Percentiles rank a stretch among this genome's conserved stretches.
These are phyloP conservation scores for Groenewaldozyma sp. DNA, from an alignment of 1,139 yeast genomes.

Conservation along the genomic window DNA sequence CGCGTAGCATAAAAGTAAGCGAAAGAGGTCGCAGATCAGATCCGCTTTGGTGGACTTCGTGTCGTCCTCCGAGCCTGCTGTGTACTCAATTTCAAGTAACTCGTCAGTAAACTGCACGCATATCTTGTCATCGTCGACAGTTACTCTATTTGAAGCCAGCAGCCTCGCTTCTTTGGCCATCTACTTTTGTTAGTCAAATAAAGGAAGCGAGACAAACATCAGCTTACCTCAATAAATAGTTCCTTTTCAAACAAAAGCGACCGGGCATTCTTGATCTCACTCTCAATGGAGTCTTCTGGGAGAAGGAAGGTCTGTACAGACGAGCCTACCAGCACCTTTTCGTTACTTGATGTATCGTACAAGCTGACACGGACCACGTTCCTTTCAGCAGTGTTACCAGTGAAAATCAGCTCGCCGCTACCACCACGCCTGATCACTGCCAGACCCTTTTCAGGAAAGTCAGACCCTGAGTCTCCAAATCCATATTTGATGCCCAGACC, in stretches of 20 bases:
- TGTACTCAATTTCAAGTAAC: slow-evolving; percentile 59
- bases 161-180: slow-evolving; percentile 66
- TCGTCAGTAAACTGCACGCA: slow-evolving; percentile 57
- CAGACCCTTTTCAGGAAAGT: slow-evolving; percentile 58
- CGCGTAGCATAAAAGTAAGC: slow-evolving; percentile 52
- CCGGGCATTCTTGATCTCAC: slow-evolving; percentile 36
- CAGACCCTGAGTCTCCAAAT: slow-evolving; percentile 83
- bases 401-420: slow-evolving; percentile 26
- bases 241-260: slow-evolving; percentile 81
- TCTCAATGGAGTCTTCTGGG: slow-evolving; percentile 17
- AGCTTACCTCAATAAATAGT: slow-evolving; percentile 28
- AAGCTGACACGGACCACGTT: slow-evolving; percentile 35
- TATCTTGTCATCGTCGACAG: slow-evolving; percentile 55
- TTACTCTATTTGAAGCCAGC: slow-evolving; percentile 64
- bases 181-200: slow-evolving; percentile 1
- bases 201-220: slow-evolving; percentile 37
- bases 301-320: slow-evolving; percentile 13
- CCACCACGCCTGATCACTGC: slow-evolving; percentile 47
- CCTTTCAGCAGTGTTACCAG: slow-evolving; percentile 23
- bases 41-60: slow-evolving; percentile 33
- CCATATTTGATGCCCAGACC: slow-evolving; percentile 81
- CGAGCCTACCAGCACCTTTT: slow-evolving; percentile 20
- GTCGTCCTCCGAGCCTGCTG: slow-evolving; percentile 27
- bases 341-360: slow-evolving; percentile 19
- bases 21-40: slow-evolving; percentile 42